A percentile compares a stretch with the other conserved stretches of the same genome.
Conservation (phyloP, 2,329 filamentous ascomycete species). For the Coniochaeta sp. region DNA sequence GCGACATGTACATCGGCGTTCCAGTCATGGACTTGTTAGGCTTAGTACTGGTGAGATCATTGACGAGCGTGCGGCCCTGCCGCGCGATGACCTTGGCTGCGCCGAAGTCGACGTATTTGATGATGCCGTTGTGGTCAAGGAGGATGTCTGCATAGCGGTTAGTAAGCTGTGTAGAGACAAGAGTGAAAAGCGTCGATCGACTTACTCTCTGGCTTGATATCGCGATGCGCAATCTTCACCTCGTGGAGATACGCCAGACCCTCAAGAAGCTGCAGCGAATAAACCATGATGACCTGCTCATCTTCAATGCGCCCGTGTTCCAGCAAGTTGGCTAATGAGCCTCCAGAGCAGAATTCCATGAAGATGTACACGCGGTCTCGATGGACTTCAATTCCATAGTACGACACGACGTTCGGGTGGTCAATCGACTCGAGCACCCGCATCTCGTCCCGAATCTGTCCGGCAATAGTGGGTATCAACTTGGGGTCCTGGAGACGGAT, state of each 20-base stretch:
- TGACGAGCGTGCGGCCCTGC: constrained; percentile 79
- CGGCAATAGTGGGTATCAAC: constrained; percentile 86
- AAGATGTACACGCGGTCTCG: constrained; percentile 99
- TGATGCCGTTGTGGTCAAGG: constrained; percentile 93
- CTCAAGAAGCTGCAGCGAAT: constrained; percentile 87
- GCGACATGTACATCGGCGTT: constrained; percentile 99
- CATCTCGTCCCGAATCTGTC: constrained; percentile 96
- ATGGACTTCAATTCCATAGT: constrained; percentile 97
- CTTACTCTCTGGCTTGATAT: constrained; percentile 96
- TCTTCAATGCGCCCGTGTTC: constrained; percentile 97
- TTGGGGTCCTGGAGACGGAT: constrained; percentile 96
- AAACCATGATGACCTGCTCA: constrained; percentile 95
- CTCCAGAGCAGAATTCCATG: constrained; percentile 98
- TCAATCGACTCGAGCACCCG: constrained; percentile 90
- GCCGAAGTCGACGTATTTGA: constrained; percentile 98
- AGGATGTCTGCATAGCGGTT: constrained; percentile 69
- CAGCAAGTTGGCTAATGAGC: constrained; percentile 79
- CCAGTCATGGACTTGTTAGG: constrained; percentile 91
- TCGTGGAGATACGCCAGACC: constrained; percentile 91
- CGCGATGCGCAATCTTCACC: constrained; percentile 84
- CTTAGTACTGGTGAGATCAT: constrained; percentile 51
- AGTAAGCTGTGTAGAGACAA: background rate
- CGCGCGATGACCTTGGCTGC: constrained; percentile 95
- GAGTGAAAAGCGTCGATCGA: no score
- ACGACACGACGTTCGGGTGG: constrained; percentile 95